Evolutionary conservation across 2,329 filamentous ascomycete genomes (phyloP).

Genomic region (Madurella fahalii): DNA sequence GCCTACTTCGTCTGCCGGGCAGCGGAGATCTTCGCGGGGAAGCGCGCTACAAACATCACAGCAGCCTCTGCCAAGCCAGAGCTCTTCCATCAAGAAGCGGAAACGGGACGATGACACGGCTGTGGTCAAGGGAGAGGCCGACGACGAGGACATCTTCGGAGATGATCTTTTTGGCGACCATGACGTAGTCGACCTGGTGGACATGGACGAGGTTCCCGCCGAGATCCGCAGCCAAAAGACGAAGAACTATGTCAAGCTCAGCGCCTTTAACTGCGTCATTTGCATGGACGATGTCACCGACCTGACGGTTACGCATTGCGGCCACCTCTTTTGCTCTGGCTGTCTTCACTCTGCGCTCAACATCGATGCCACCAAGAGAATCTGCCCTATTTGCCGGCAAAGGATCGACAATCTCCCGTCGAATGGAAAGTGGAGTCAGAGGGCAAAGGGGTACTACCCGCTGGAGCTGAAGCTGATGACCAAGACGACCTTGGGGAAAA

Average conservation of each 20-base stretch:
- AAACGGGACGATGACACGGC: slow-evolving; percentile 11
- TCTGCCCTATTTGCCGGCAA: slow-evolving; percentile 61
- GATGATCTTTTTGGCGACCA: slow-evolving; percentile 23
- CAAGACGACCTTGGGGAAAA: slow-evolving; percentile 49
- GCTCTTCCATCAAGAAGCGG: slow-evolving; percentile 10
- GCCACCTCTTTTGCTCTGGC: slow-evolving; percentile 60
- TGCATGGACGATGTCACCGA: slow-evolving; percentile 60
- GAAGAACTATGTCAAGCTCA: slow-evolving; percentile 50
- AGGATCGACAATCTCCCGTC: slow-evolving; percentile 48
- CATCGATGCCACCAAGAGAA: slow-evolving; percentile 51
- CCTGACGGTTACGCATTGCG: slow-evolving; percentile 62
- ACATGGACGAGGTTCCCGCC: slow-evolving; percentile 41
- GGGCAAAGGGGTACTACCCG: slow-evolving; percentile 50
- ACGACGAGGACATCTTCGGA: slow-evolving; percentile 25
- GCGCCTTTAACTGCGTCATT: slow-evolving; percentile 60
- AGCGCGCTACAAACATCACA: not conserved
- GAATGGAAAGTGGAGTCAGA: slow-evolving; percentile 23
- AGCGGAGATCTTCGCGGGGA: not conserved
- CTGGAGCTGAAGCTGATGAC: slow-evolving; percentile 62
- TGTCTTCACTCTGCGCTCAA: slow-evolving; percentile 59
- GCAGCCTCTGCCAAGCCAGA: not conserved
- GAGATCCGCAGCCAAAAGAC: slow-evolving; percentile 28
- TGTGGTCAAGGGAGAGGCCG: slow-evolving; percentile 10
- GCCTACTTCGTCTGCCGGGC: not conserved
- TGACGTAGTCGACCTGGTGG: slow-evolving; percentile 38